Evolutionary conservation across 2,329 filamentous ascomycete species (phyloP), one percentile per base, ranked within the genome.

Genomic region (Polytolypa hystricis): DNA sequence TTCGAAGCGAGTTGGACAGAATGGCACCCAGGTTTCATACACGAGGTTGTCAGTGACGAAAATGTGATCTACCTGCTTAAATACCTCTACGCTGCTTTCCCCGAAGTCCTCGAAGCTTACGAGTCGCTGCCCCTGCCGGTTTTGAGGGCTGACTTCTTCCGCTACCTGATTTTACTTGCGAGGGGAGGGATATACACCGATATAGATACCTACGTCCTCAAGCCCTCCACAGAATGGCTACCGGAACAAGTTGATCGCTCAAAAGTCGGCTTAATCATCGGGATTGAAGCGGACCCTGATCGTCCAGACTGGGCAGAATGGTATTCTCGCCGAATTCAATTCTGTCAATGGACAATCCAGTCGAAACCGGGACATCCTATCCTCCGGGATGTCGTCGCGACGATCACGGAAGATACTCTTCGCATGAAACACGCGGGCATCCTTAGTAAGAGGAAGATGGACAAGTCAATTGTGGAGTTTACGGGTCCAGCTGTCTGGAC

Each of bases 271-370:
- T 70, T 98, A 44, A 79, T 98, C 26, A 72, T 96, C 51, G 91
- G 91, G 41, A 95, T 98, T 47, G 91, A 98, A 65, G 91, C 91
- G 4, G 91, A 98, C 55, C 86, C 91, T 0, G 86, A 96, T 59
- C 77, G 91, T 32, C 74, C 76, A 3, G 91, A 98, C 58, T 98
- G 91, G 91, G 73, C 77, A 23, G 69, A 94, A 1, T 96, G 89
- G 91, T 98, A 96, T 67, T 91, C 85, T 45, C 81, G 91, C 41
- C 77, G 89, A 45, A 87, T 98, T 42, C 91, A 96, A 57, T 96
- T 98, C 62, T 98, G 91, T 64, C 91, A 98, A 60, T 98, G 91
- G 91, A 98, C 91, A 1, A 95, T 98, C 44, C 89, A 96, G 61
- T 69, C 83, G 39, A 98, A 98, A 61, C 82, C 89, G 0, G 91